Evolutionary conservation across 495 filamentous ascomycete species (phyloP).

Genomic region (Aspergillus avenaceus): DNA sequence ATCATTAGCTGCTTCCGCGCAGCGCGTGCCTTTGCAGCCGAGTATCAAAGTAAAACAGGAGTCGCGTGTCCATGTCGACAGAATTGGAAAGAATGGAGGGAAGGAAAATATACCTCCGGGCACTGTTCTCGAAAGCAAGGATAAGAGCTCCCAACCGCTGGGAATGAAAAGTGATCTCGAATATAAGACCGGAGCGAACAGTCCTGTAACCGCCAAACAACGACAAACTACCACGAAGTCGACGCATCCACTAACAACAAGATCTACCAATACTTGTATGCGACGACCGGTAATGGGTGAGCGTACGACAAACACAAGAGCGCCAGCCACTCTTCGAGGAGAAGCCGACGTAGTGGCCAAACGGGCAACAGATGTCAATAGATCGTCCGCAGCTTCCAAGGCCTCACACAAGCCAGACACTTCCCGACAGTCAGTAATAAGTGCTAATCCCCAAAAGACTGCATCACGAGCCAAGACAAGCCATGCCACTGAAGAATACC

Average conservation of each 20-base stretch:
- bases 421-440: slow-evolving; percentile 20
- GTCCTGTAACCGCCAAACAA: not conserved
- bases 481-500: slow-evolving; percentile 39
- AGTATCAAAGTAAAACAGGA: slow-evolving; percentile 31
- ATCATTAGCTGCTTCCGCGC: slow-evolving; percentile 22
- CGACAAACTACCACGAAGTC: not conserved
- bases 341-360: not conserved
- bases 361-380: not conserved
- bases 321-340: not conserved
- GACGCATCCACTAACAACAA: slow-evolving; percentile 4
- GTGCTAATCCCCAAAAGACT: slow-evolving; percentile 13
- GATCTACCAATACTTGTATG: slow-evolving; percentile 1
- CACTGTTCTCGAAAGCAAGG: slow-evolving; percentile 9
- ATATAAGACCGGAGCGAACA: no score
- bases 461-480: slow-evolving; percentile 9
- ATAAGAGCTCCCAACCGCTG: slow-evolving; percentile 8
- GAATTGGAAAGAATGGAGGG: slow-evolving; percentile 39
- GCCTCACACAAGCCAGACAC: not conserved
- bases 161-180: slow-evolving; percentile 6
- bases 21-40: slow-evolving; percentile 34
- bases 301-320: slow-evolving; percentile 9
- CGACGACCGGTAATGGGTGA: slow-evolving; percentile 7
- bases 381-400: not conserved
- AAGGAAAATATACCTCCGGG: slow-evolving; percentile 49
- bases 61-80: slow-evolving; percentile 22